Percentiles rank a stretch among this genome's conserved stretches.
These are phyloP conservation scores for Allantophomopsis cytisporea DNA, from an alignment of 2,329 filamentous ascomycete species.

Conservation along the genomic window DNA sequence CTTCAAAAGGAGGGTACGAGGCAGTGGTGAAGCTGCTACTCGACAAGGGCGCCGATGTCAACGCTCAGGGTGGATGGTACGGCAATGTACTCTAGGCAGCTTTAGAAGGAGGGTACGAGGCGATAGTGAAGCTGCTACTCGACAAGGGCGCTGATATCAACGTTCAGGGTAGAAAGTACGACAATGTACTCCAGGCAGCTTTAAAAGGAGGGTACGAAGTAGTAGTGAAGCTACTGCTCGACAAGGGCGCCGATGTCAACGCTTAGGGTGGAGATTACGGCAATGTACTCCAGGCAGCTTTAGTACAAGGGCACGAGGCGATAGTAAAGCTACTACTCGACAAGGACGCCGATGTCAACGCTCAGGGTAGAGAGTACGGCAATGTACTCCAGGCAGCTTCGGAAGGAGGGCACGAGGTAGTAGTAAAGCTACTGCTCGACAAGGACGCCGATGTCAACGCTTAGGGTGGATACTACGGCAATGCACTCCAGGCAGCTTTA, in stretches of 20 bases:
- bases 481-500: too few species aligned
- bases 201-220: too few species aligned
- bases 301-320: slow-evolving; percentile 15
- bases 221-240: too few species aligned
- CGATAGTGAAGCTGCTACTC: background rate
- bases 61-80: background rate
- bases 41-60: background rate
- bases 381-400: background rate
- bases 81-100: too few species aligned
- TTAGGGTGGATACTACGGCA: too few species aligned
- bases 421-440: too few species aligned
- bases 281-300: slow-evolving; percentile 14
- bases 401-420: too few species aligned
- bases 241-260: too few species aligned
- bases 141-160: background rate
- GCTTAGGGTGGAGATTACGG: slow-evolving; percentile 4
- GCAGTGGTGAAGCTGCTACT: background rate
- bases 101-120: background rate
- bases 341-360: background rate
- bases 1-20: too few species aligned
- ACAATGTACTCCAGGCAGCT: slow-evolving; percentile 9
- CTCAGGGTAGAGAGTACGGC: background rate
- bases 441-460: too few species aligned
- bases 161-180: too few species aligned
- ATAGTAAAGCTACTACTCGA: slow-evolving; percentile 1